Base-by-base conservation (phyloP, 2,329 filamentous ascomycete genomes). In the Diaporthe nobilis region DNA sequence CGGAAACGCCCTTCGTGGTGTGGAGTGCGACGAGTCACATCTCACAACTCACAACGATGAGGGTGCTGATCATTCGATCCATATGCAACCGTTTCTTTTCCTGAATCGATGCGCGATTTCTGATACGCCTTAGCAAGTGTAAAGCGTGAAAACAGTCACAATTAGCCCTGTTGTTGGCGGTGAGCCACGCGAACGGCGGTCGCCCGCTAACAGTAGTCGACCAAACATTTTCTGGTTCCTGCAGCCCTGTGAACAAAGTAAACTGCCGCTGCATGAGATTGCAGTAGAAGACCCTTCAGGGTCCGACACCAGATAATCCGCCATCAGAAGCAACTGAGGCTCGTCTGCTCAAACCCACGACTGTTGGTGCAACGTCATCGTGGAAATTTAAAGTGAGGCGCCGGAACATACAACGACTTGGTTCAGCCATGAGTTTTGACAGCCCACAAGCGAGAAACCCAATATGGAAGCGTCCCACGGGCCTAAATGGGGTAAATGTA, bases 341-440 rank as follows among this genome's bases (percentile, higher is more conserved):
- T 25, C 28, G 47, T 53, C 22, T 53, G 58, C 39, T 39, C 65
- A 67, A 53, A 51, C 55, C 51, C 51, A 55, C 28, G 13, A 39
- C 20, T 67, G 57, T 42, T 68, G 39, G 49, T 49, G 65, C 34
- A 67, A 65, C 42, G 49, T 58, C 47, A 39, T 22, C 15, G 25
- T 55, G 44, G 17, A 20, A 72, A 47, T 61, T 71, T 70, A 51
- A 75, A 74, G 72, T 71, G 67, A 75, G 75, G 72, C 75, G 72
- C 67, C 61, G 68, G 67, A 49, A 65, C 72, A 74, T 44, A 42
- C 58, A 34, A 71, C 55, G 57, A 71, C 31, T 71, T 53, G 58
- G 74, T 10, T 42, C 72, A 71, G 65, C 58, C 75, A 74, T 72
- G 58, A 20, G 10, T n/a, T 67, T 65, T 71, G 65, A 76, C 72